Conservation (phyloP, 169 alveolate species). For the Theileria sp. region DNA sequence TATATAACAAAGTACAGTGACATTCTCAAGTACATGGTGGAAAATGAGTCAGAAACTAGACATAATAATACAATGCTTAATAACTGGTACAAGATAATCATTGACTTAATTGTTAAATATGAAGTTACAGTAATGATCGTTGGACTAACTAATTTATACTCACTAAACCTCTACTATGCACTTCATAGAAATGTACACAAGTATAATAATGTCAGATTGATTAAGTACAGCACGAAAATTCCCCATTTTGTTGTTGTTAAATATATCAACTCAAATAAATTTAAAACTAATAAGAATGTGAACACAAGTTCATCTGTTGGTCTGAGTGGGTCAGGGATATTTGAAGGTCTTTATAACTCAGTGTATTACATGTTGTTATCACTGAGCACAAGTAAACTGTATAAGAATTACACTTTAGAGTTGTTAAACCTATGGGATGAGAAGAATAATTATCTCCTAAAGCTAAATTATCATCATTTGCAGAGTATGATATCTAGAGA, state of each 20-base stretch:
- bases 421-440: constrained; percentile 69
- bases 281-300: background rate
- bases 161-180: background rate
- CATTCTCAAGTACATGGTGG: background rate
- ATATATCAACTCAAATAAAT: background rate
- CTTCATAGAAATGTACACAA: background rate
- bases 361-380: background rate
- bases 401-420: constrained; percentile 71
- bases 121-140: constrained; percentile 8
- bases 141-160: constrained; percentile 4
- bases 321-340: background rate
- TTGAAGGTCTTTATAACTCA: background rate
- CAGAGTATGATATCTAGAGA: constrained; percentile 64
- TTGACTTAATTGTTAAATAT: background rate
- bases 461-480: constrained; percentile 73
- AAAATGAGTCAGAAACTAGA: background rate
- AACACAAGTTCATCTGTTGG: background rate
- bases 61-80: background rate
- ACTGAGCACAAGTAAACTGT: constrained; percentile 50
- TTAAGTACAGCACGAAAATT: background rate
- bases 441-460: constrained; percentile 64
- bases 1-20: background rate
- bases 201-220: background rate
- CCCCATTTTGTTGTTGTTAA: background rate
- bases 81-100: background rate